Base-by-base conservation (phyloP, 129 eudicot genomes). In the Ambrosia trifida region DNA sequence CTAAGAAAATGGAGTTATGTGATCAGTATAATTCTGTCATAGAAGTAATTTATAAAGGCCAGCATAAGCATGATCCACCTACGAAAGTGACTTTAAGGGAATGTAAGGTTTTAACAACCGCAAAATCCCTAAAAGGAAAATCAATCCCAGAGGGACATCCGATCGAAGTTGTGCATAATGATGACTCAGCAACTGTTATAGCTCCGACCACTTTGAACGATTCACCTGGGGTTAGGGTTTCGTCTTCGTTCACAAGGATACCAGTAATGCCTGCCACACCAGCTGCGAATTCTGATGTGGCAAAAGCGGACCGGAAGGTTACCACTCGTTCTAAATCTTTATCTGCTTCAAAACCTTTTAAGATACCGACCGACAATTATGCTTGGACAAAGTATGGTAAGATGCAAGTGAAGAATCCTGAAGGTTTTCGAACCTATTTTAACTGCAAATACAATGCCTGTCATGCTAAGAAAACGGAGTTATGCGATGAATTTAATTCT, bases 381-480 rank as follows among this genome's bases (percentile, higher is more conserved):
- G 84, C 80, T 63, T 91, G 95, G 95, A 80, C 91, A 52, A 91
- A 85, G 79, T 91, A 91, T 69, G 97, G 97, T 68, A 90, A 82
- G 58, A 91, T 79, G 73, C 88, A 83, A 75, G 87, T 91, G 54
- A 91, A 88, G 81, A 80, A 80, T 76, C 91, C 95, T 41, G 75
- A 81, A 72, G 88, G 97, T 67, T 87, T 83, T 46, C 77, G 95
- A 68, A 88, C 95, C 83, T 91, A 91, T 76, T 91, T 79, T 72
- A 74, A 82, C 64, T 91, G 97, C 84, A 85, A 95, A 12, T 62
- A 78, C 40, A 70, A 75, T 7, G 72, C 81, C 41, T 91, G 97
- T 53, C 68, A 44, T 72, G 95, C 95, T 64, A 91, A 91, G 73
- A 91, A 91, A 82, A 74, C 88, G 30, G 95, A 88, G 77, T 82